Percentiles rank a stretch among this genome's conserved stretches.
phyloP scores from a whole-genome alignment of 2,329 filamentous ascomycete genomes.

The Sporothrix mexicana region DNA sequence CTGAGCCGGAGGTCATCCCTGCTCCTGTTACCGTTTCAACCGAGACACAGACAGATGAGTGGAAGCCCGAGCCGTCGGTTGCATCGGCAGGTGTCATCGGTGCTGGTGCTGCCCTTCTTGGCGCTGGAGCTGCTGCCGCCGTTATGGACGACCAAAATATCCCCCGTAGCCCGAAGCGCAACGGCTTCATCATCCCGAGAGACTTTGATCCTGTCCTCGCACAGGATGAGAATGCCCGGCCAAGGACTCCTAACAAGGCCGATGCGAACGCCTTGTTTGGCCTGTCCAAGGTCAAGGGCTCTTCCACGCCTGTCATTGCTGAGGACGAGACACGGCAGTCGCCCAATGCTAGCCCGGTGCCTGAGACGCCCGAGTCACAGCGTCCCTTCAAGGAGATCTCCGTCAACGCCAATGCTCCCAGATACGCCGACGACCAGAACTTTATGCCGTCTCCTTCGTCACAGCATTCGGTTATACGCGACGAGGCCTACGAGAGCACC shows the following conservation, averaged over 20 bases:
- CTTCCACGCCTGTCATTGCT: slow-evolving; percentile 58
- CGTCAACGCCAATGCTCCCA: slow-evolving; percentile 55
- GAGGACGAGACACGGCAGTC: slow-evolving; percentile 69
- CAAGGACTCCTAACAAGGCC: slow-evolving; percentile 50
- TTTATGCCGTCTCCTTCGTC: not conserved
- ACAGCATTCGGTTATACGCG: not conserved
- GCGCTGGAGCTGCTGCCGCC: slow-evolving; percentile 45
- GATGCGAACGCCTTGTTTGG: slow-evolving; percentile 53
- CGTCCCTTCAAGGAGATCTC: slow-evolving; percentile 67
- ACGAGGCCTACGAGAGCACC: slow-evolving; percentile 5
- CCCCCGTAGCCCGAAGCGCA: slow-evolving; percentile 57
- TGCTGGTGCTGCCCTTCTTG: slow-evolving; percentile 23
- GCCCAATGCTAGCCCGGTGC: slow-evolving; percentile 48
- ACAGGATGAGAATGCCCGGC: slow-evolving; percentile 34
- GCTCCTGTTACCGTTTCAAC: slow-evolving; percentile 16
- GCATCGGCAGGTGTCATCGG: slow-evolving; percentile 52
- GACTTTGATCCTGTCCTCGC: slow-evolving; percentile 44
- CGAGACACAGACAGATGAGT: slow-evolving; percentile 36
- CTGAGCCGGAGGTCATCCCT: slow-evolving; percentile 8
- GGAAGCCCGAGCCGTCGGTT: slow-evolving; percentile 39
- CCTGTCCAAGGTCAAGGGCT: slow-evolving; percentile 51
- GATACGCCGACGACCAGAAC: slow-evolving; percentile 23
- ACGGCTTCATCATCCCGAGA: slow-evolving; percentile 62
- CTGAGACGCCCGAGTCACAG: slow-evolving; percentile 61
- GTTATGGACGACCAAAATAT: slow-evolving; percentile 41